phyloP scores from a whole-genome alignment of 306 rosid genomes.

The Chamaecrista fasciculata region DNA sequence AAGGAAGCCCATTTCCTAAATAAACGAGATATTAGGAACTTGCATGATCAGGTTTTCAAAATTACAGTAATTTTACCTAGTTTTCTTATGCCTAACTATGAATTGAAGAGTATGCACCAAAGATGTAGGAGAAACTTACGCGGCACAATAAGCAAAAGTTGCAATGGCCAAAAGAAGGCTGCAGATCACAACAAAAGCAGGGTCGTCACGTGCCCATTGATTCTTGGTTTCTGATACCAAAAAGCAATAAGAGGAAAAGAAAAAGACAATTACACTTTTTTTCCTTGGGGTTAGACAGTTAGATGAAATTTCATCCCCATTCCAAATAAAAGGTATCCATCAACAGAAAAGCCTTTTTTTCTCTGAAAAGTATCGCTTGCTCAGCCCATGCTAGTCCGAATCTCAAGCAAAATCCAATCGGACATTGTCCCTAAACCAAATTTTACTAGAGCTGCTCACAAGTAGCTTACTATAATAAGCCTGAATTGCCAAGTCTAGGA shows the following conservation, averaged over 20 bases:
- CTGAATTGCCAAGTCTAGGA: background rate
- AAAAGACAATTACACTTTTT: conserved; percentile 14
- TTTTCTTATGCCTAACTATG: conserved; percentile 1
- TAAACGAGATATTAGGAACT: conserved; percentile 24
- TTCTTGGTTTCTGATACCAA: conserved; percentile 92
- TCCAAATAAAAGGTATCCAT: conserved; percentile 18
- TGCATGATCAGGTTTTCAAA: conserved; percentile 13
- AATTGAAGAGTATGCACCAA: conserved; percentile 28
- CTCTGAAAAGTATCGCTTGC: background rate
- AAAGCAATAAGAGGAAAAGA: conserved; percentile 26
- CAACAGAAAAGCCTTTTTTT: background rate
- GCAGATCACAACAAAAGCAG: conserved; percentile 99
- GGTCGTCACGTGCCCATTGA: conserved; percentile 99
- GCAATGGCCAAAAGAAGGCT: conserved; percentile 89
- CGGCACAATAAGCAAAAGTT: conserved; percentile 89
- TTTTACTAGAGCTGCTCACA: background rate
- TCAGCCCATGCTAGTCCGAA: background rate
- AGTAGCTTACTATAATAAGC: background rate
- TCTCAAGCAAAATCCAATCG: background rate
- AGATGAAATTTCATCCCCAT: conserved; percentile 10
- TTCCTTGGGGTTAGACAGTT: background rate
- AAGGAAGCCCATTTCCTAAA: background rate
- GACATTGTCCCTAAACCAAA: background rate
- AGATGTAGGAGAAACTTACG: conserved; percentile 68
- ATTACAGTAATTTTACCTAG: conserved; percentile 23